Evolutionary conservation across 805 yeast species (phyloP).

Genomic region (Yarrowia hollandica): DNA sequence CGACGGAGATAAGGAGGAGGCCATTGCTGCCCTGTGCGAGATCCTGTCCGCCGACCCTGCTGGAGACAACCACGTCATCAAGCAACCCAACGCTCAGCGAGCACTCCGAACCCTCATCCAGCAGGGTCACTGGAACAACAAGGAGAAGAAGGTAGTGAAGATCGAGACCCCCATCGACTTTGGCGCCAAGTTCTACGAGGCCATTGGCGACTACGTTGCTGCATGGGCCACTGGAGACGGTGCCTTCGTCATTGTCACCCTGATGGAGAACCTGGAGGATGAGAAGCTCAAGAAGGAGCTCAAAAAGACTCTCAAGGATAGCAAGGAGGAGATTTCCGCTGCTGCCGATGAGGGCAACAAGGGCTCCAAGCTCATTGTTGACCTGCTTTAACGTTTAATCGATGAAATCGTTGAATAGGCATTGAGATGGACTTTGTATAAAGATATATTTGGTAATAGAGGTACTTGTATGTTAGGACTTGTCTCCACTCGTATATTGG

Average conservation of each 20-base stretch:
- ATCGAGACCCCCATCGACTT: slow-evolving; percentile 48
- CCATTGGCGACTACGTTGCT: slow-evolving; percentile 54
- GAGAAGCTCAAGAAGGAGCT: slow-evolving; percentile 49
- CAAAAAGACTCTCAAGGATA: slow-evolving; percentile 52
- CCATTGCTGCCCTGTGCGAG: slow-evolving; percentile 59
- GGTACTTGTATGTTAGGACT: neutral
- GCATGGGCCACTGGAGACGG: slow-evolving; percentile 73
- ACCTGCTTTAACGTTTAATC: slow-evolving; percentile 32
- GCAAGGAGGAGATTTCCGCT: slow-evolving; percentile 34
- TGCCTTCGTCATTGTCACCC: slow-evolving; percentile 77
- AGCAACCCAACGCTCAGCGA: slow-evolving; percentile 72
- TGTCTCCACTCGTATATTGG: no score
- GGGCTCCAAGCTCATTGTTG: slow-evolving; percentile 42
- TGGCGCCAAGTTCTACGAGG: slow-evolving; percentile 47
- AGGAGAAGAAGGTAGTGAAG: slow-evolving; percentile 53
- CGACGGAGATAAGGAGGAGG: slow-evolving; percentile 43
- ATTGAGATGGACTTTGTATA: neutral
- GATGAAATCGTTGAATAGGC: no score
- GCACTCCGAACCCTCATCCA: slow-evolving; percentile 73
- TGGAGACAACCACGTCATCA: slow-evolving; percentile 62
- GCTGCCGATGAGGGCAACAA: slow-evolving; percentile 39
- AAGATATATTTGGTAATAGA: slow-evolving; percentile 13
- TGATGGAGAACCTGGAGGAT: slow-evolving; percentile 62
- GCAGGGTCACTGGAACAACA: slow-evolving; percentile 79
- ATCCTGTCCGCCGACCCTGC: slow-evolving; percentile 54